A percentile compares a stretch with the other conserved stretches of the same genome.
Evolutionary conservation across 805 yeast genomes (phyloP).

Genomic region (Zygotorulaspora sp.): DNA sequence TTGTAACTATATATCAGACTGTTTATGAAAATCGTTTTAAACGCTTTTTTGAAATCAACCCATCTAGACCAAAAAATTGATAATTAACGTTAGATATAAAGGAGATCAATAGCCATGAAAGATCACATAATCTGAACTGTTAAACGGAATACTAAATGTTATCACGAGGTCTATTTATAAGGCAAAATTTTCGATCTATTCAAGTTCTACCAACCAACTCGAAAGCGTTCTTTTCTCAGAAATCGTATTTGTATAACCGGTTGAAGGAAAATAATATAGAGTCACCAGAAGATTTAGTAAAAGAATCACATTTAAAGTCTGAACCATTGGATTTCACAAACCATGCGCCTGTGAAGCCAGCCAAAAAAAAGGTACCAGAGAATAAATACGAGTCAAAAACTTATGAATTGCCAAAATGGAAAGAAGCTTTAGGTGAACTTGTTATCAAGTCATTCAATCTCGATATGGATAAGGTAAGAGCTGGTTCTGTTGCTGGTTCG

Average conservation of each 20-base stretch:
- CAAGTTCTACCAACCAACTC: slow-evolving; percentile 1
- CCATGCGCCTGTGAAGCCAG: slow-evolving; percentile 35
- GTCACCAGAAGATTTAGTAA: slow-evolving; percentile 28
- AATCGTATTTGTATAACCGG: slow-evolving; percentile 6
- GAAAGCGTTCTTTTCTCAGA: slow-evolving; percentile 6
- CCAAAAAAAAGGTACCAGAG: slow-evolving; percentile 35
- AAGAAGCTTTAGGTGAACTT: slow-evolving; percentile 58
- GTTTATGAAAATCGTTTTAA: too few relatives aligned
- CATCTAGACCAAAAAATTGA: too few relatives aligned
- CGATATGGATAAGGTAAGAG: slow-evolving; percentile 88
- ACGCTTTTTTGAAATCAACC: too few relatives aligned
- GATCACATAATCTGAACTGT: too few relatives aligned
- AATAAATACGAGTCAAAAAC: slow-evolving; percentile 38
- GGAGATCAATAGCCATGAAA: too few relatives aligned
- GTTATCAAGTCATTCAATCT: slow-evolving; percentile 57
- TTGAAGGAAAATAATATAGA: slow-evolving; percentile 9
- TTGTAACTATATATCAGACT: too few relatives aligned
- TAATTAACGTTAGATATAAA: too few relatives aligned
- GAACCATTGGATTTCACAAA: slow-evolving; percentile 24
- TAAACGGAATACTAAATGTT: too few relatives aligned
- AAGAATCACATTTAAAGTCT: slow-evolving; percentile 21
- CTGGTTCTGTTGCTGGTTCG: slow-evolving; percentile 93
- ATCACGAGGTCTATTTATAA: slow-evolving; percentile 2
- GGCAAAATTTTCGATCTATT: slow-evolving; percentile 5
- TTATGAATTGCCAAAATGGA: slow-evolving; percentile 45